Evolutionary conservation across 1,139 yeast species (phyloP), one percentile per base, ranked within the genome.

Genomic region (Oligophagozyma castellii): DNA sequence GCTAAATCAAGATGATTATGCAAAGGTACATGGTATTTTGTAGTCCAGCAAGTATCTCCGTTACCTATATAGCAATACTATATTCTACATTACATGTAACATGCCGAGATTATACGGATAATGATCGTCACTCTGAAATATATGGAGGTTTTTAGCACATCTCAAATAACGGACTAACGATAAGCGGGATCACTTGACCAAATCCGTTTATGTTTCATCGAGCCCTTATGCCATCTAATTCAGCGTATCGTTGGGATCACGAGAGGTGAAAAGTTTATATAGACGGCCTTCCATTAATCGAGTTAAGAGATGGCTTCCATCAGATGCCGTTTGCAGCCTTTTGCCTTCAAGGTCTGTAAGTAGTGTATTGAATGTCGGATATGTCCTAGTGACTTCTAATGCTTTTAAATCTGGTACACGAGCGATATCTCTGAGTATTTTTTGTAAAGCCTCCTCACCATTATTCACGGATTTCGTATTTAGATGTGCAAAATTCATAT

Each of bases 401-500:
- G 63, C 57, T 26, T 54, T 51, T 5, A 50, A 31, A 14, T 55
- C 64, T 2, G 79, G 72, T 63, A 75, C 63, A 37, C 63, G 55
- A 32, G 68, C 69, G 38, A 76, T 63, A 35, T 73, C 75, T 28
- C 64, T 61, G 18, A 75, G 40, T 29, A 70, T 59, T 38, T 65
- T 65, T 4, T 62, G 40, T 38, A 62, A 65, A 0, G 73, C 63
- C 23, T 67, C 65, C 23, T 53, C 53, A 3, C 56, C 40, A 40
- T 64, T 67, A 4, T 55, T 50, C 0, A 79, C 79, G 4, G 77
- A 70, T 44, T 59, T 65, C 8, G 72, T 68, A 4, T 56, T 55
- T 1, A 75, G 49, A 38, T 68, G 70, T 1, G 77, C 64, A 33
- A 70, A 58, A 16, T 63, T 63, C 33, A 61, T 58, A 43, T 70